phyloP scores from a whole-genome alignment of 164 flowering plant species.

The Annona cherimola region DNA sequence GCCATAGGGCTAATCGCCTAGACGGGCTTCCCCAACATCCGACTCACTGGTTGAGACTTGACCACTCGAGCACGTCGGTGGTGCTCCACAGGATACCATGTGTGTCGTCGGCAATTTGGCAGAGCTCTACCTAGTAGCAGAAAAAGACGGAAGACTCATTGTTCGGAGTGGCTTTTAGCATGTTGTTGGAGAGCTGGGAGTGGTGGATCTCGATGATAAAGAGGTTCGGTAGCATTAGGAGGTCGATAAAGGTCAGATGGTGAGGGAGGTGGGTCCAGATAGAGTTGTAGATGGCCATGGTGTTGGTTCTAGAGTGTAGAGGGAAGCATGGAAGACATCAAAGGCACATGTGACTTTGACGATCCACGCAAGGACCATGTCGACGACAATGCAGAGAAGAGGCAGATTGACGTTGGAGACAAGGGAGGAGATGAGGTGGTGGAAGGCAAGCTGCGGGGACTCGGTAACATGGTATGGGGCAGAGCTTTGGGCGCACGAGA shows the following conservation, averaged over 20 bases:
- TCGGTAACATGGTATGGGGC: slow-evolving; percentile 3
- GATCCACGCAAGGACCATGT: slow-evolving; percentile 19
- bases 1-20: slow-evolving; percentile 21
- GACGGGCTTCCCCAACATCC: slow-evolving; percentile 4
- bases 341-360: slow-evolving; percentile 17
- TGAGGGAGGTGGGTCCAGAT: slow-evolving; percentile 13
- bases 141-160: background rate
- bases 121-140: slow-evolving; percentile 1
- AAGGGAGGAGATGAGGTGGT: slow-evolving; percentile 2
- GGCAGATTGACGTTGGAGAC: slow-evolving; percentile 2
- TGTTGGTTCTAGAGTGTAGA: slow-evolving; percentile 18
- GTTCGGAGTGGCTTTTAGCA: background rate
- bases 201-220: slow-evolving; percentile 8
- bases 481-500: slow-evolving; percentile 3
- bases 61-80: slow-evolving; percentile 14
- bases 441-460: slow-evolving; percentile 9
- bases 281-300: slow-evolving; percentile 17
- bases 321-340: slow-evolving; percentile 14
- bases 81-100: slow-evolving; percentile 21
- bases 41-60: slow-evolving; percentile 8
- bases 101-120: slow-evolving; percentile 9
- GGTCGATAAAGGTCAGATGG: slow-evolving; percentile 1
- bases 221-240: slow-evolving; percentile 3
- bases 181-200: slow-evolving; percentile 3
- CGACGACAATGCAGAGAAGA: slow-evolving; percentile 21